phyloP scores from a whole-genome alignment of 805 yeast species.

The Yamadazyma phyllophila region DNA sequence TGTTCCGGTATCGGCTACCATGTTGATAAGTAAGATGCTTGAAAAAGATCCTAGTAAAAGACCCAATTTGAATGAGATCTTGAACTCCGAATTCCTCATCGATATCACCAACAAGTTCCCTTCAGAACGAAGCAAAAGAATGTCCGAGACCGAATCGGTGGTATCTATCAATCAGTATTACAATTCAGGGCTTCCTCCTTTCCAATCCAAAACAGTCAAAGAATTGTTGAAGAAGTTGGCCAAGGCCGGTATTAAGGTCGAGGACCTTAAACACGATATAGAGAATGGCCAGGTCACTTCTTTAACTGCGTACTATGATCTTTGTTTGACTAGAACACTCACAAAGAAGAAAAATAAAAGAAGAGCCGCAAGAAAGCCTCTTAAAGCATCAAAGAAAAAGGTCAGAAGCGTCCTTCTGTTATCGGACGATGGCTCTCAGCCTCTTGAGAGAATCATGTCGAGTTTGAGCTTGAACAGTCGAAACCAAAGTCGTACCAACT shows the following conservation, averaged over 20 bases:
- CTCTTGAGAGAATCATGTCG: conserved; percentile 38
- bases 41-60: conserved; percentile 64
- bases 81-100: conserved; percentile 34
- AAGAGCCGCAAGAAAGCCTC: conserved; percentile 30
- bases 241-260: conserved; percentile 62
- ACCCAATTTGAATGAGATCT: conserved; percentile 45
- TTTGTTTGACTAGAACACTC: conserved; percentile 55
- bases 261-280: conserved; percentile 57
- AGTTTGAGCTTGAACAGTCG: conserved; percentile 34
- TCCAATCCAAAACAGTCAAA: conserved; percentile 61
- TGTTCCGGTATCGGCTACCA: conserved; percentile 49
- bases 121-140: conserved; percentile 1
- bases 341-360: conserved; percentile 32
- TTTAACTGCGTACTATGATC: conserved; percentile 71
- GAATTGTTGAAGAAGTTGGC: conserved; percentile 57
- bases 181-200: conserved; percentile 34
- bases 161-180: conserved; percentile 40
- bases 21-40: conserved; percentile 53
- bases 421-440: conserved; percentile 31
- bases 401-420: conserved; percentile 38
- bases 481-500: conserved; percentile 13
- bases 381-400: conserved; percentile 28
- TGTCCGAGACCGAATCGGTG: conserved; percentile 4
- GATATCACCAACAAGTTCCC: conserved; percentile 29
- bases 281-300: conserved; percentile 62